Evolutionary conservation across 495 filamentous ascomycete species (phyloP), one percentile per base, ranked within the genome.

Genomic region (Pyrenula aspistea): DNA sequence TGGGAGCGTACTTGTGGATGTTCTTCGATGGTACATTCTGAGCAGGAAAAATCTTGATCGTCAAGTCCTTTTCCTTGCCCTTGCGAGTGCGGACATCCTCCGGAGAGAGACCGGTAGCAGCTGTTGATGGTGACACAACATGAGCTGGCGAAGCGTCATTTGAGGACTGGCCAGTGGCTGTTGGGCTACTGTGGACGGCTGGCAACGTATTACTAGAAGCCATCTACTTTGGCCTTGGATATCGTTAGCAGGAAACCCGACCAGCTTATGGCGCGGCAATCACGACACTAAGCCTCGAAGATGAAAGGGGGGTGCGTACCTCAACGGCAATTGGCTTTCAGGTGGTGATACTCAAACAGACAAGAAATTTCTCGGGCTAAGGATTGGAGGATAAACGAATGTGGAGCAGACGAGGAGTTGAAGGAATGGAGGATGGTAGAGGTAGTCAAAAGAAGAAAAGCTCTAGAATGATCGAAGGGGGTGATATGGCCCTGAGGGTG

Each of bases 61-160:
- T 42, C 31, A 42, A 42, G 4, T 42, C 15, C 15, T 42, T 15
- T 15, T 15, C 8, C 8, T 42, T 42, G 31, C 31, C 31, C 8
- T 15, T 4, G 31, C 31, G 31, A 42, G 61, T 59, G 20, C 62
- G 54, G 8, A 62, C 64, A 49, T 84, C 81, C 15, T 83, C 80
- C 0, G 83, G 81, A n/a, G 82, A 84, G 65, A 85, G 85, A 42
- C 73, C 68, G 12, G 82, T 85, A 24, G 83, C 58, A 52, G 77
- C 75, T 22, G 82, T 86, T 55, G 84, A 80, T 0, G 84, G 83
- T 42, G 84, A 85, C 22, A 73, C 77, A 56, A 81, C 76, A 66
- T 71, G 74, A 22, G 83, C 83, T 52, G 75, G 76, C 24, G 62
- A 68, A 49, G 67, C 77, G 22, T 69, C 77, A 57, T 73, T 77